phyloP scores from a whole-genome alignment of 495 filamentous ascomycete genomes.

The Podospora pseudoanserina region DNA sequence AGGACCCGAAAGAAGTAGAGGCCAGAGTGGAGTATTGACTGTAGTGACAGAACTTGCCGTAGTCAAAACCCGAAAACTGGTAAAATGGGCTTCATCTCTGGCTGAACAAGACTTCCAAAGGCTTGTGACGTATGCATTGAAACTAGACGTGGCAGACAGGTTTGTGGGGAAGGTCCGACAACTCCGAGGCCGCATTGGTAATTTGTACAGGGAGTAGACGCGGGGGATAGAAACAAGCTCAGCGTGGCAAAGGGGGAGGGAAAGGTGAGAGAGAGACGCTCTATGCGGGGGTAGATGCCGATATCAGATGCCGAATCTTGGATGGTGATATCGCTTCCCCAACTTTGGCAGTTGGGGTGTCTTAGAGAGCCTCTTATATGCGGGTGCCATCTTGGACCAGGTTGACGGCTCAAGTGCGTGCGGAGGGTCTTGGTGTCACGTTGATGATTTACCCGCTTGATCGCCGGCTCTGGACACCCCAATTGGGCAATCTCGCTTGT shows the following conservation, averaged over 20 bases:
- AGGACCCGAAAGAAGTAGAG: not conserved
- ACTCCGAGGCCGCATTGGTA: not conserved
- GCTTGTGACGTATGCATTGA: not conserved
- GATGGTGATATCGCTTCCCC: conserved; percentile 2
- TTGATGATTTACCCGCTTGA: not conserved
- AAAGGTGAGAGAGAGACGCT: not conserved
- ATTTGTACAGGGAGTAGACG: not conserved
- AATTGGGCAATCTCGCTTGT: conserved; percentile 6
- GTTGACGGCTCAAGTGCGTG: not conserved
- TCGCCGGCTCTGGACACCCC: conserved; percentile 2
- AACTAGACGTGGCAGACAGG: not conserved
- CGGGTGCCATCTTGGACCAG: not conserved
- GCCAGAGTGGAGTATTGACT: not conserved
- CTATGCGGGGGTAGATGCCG: not conserved
- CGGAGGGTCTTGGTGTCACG: not conserved
- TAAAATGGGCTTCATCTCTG: not conserved
- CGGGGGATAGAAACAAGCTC: not conserved
- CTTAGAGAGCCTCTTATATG: not conserved
- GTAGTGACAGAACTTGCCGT: not conserved
- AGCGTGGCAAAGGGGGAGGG: not conserved
- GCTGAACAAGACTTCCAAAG: not conserved
- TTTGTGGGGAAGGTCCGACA: not conserved
- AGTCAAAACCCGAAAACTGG: not conserved
- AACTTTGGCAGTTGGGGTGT: conserved; percentile 1
- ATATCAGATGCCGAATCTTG: conserved; percentile 1